phyloP scores from a whole-genome alignment of 2,329 filamentous ascomycete species.

The Sordariomycetes sp. region DNA sequence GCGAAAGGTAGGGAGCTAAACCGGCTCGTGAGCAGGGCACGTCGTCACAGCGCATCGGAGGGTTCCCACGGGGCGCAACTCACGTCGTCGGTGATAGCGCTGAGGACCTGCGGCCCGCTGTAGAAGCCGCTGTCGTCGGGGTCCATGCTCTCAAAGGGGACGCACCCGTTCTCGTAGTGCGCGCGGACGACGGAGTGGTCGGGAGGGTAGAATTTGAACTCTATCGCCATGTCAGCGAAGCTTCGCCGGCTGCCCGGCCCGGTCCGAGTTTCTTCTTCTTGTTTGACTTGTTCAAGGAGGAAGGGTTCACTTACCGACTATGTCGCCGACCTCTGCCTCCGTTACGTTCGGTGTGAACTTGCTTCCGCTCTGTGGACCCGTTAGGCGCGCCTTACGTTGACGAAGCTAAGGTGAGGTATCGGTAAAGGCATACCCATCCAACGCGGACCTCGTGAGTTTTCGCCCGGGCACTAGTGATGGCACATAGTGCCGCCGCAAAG shows the following conservation, averaged over 20 bases:
- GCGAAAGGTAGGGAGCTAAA: slow-evolving; percentile 24
- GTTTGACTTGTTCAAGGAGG: slow-evolving; percentile 3
- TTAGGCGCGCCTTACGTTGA: not conserved
- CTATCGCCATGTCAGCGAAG: slow-evolving; percentile 10
- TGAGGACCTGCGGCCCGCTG: slow-evolving; percentile 32
- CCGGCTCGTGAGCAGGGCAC: not conserved
- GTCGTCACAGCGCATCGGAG: not conserved
- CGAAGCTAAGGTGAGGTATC: not conserved
- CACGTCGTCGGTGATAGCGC: slow-evolving; percentile 30
- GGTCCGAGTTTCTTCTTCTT: too few relatives aligned
- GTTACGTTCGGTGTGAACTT: slow-evolving; percentile 17
- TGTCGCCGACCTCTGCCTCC: slow-evolving; percentile 28
- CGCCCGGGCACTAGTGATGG: not conserved
- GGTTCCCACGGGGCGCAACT: slow-evolving; percentile 8
- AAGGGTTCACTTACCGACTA: slow-evolving; percentile 21
- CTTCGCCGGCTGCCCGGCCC: not conserved
- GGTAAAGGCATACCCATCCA: slow-evolving; percentile 6
- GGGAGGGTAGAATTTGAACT: slow-evolving; percentile 48
- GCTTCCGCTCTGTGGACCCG: slow-evolving; percentile 12
- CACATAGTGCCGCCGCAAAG: not conserved
- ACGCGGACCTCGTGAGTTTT: slow-evolving; percentile 8
- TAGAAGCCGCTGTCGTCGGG: slow-evolving; percentile 37
- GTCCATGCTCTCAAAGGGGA: slow-evolving; percentile 43
- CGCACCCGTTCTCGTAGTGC: slow-evolving; percentile 45
- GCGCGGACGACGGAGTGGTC: slow-evolving; percentile 53